Evolutionary conservation across 192 early-diverging fungal species (phyloP), one percentile per base, ranked within the genome.

Genomic region (Dissophora ornata): DNA sequence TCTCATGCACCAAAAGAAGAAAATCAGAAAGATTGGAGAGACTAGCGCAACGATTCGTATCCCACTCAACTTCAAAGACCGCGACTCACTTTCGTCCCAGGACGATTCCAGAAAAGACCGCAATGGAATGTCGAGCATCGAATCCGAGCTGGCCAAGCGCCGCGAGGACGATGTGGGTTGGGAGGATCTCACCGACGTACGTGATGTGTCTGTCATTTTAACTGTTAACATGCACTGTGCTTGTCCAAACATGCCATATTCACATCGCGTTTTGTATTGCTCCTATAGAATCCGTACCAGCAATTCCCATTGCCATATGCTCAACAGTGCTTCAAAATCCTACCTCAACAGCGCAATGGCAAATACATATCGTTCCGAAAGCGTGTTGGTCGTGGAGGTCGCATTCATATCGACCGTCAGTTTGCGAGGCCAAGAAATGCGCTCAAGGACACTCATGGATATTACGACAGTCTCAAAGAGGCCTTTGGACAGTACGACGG

Each of bases 381-480:
- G 60, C 82, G 94, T 22, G 52, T 93, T 26, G 94, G 94, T 12
- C 84, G 94, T 51, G 92, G 93, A 24, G 94, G 94, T n/a, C 82
- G 94, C 30, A 80, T 90, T 11, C 81, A 89, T 44, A 83, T 94
- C 30, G 93, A 95, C 80, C 87, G 93, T 21, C 84, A 85, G 15
- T 63, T 67, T 24, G 60, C 67, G 11, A 47, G 57, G 15, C 69
- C 73, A 29, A 45, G 65, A 9, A 58, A 26, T 15, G 19, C 32
- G 10, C 54, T 49, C 52, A 55, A 52, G 38, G 70, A 78, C 42
- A 62, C 57, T 13, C 22, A 46, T 34, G 57, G 44, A 0, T 60
- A 60, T 34, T 62, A 50, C 36, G 48, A 62, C 2, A 33, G 29
- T 18, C 32, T 62, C 36, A 66, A 48, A 9, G 69, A 79, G 15